Conservation (phyloP, 768 basidiomycete species). For the Leccinum variicolor region DNA sequence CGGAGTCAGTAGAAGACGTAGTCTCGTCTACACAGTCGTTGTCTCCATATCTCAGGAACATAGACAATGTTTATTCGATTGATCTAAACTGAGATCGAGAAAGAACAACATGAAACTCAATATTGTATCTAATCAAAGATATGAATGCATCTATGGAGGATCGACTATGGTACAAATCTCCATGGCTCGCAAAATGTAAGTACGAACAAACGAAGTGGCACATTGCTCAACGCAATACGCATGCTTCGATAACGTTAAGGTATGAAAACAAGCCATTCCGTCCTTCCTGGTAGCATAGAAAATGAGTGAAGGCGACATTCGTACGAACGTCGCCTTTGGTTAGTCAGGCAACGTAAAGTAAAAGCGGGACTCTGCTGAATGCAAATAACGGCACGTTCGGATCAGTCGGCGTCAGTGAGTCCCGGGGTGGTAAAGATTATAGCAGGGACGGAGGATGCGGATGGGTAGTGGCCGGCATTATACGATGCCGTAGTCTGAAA, state of each 20-base stretch:
- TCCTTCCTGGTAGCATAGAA: slow-evolving; percentile 17
- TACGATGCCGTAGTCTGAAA: slow-evolving; percentile 3
- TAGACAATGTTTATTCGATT: background rate
- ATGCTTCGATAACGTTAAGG: slow-evolving; percentile 25
- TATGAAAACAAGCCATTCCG: slow-evolving; percentile 16
- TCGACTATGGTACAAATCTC: background rate
- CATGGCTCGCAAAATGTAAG: slow-evolving; percentile 10
- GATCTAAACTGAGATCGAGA: background rate
- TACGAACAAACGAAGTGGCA: slow-evolving; percentile 16
- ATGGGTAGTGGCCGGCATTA: background rate
- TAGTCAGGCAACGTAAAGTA: slow-evolving; percentile 27
- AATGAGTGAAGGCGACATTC: slow-evolving; percentile 13
- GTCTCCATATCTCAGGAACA: background rate
- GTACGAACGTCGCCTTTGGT: slow-evolving; percentile 21
- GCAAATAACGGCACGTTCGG: slow-evolving; percentile 3
- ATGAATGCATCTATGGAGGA: background rate
- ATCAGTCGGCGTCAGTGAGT: background rate
- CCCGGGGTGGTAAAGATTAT: slow-evolving; percentile 17
- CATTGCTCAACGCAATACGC: slow-evolving; percentile 4
- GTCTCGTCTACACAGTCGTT: background rate
- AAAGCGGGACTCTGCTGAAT: slow-evolving; percentile 14
- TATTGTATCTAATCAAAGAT: background rate
- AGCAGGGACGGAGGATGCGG: slow-evolving; percentile 12
- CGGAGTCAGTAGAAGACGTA: background rate
- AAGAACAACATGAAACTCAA: background rate